Percentiles rank a stretch among this genome's conserved stretches.
Evolutionary conservation across 192 early-diverging fungal genomes (phyloP).

Genomic region (Pilaira anomala): DNA sequence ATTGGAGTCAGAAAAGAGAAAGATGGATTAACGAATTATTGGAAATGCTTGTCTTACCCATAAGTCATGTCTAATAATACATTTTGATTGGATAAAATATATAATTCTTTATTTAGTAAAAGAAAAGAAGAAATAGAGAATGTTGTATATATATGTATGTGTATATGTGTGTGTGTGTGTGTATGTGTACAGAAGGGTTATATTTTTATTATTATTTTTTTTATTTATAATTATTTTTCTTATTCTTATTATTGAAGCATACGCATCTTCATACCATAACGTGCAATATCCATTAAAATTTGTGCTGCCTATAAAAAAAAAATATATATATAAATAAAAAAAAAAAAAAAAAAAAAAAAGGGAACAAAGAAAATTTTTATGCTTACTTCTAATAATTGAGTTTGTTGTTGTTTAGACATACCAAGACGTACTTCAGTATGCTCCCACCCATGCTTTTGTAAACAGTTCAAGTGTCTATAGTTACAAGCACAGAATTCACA

Average conservation of each 20-base stretch:
- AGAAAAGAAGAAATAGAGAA: too few species aligned
- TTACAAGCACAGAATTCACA: slow-evolving; percentile 7
- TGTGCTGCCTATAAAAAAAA: slow-evolving; percentile 27
- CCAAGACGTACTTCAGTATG: background rate
- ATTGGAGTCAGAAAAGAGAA: slow-evolving; percentile 25
- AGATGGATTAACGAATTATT: slow-evolving; percentile 31
- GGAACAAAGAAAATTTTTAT: too few species aligned
- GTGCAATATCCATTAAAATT: slow-evolving; percentile 33
- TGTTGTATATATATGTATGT: too few species aligned
- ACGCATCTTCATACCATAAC: slow-evolving; percentile 16
- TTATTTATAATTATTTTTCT: background rate
- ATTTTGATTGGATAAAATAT: background rate
- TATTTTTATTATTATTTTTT: too few species aligned
- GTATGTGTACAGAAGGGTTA: too few species aligned
- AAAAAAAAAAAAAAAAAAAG: background rate
- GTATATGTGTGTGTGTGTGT: too few species aligned
- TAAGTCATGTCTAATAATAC: slow-evolving; percentile 9
- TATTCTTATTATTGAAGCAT: slow-evolving; percentile 13
- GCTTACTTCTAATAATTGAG: slow-evolving; percentile 29
- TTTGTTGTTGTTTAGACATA: slow-evolving; percentile 25
- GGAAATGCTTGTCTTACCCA: slow-evolving; percentile 28
- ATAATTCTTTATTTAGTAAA: too few species aligned
- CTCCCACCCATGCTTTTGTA: slow-evolving; percentile 15
- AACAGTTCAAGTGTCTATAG: slow-evolving; percentile 14
- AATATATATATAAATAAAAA: background rate